Base-by-base conservation (phyloP, 768 basidiomycete genomes). In the Phylloporus rhodoxanthus region DNA sequence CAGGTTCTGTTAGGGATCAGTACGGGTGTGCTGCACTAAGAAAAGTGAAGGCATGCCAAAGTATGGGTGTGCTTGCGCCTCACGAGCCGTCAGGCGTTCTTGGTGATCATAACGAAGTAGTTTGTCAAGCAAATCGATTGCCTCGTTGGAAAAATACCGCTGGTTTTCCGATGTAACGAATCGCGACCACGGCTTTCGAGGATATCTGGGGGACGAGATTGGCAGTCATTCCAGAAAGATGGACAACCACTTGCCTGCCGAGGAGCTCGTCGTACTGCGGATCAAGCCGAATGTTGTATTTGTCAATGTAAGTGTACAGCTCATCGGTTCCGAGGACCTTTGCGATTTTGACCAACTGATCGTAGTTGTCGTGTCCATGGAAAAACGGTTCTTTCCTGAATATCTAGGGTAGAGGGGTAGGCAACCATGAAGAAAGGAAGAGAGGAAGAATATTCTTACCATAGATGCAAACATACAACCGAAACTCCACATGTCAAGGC, bases 311-410 rank as follows among this genome's bases (percentile, higher is more conserved):
- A 37, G 82, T 74, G 65, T 90, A 95, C 30, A 98, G 70, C 60
- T 95, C 95, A 57, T 97, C 95, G 5, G 95, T 98, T 39, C 95
- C 95, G 52, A 98, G 76, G 43, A 98, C 93, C 73, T 97, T 98
- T 47, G 92, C 85, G 56, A 98, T 98, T 73, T 96, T 98, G 64
- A 95, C 94, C 51, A 98, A 74, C 65, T 97, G 95, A 71, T 98
- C 95, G 62, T 95, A 95, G 70, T 98, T 98, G 70, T 98, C 94
- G 64, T 96, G 94, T 14, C 95, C 95, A 62, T 98, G 95, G 81
- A 98, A 98, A 75, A 97, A 96, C 20, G 95, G 95, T 67, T 97
- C 95, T 68, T 97, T 97, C 59, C 95, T 84, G 81, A 98, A 97
- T 62, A 98, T 97, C 94, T 97, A 47, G 26, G 36, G 38, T 4